phyloP scores from a whole-genome alignment of 192 early-diverging fungal genomes.

The Backusella tuberculispora region DNA sequence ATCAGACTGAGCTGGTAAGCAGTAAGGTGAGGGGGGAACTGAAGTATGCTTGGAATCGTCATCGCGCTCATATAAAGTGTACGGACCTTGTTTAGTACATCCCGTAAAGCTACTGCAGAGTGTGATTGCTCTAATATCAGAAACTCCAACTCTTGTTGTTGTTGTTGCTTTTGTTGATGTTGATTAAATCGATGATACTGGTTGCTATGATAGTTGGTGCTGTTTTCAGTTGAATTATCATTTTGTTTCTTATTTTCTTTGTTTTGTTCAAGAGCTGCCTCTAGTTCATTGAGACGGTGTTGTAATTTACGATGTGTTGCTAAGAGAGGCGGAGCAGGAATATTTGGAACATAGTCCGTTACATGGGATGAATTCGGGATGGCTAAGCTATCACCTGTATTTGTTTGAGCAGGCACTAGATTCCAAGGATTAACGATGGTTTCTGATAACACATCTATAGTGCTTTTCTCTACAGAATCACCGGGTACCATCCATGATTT shows the following conservation, averaged over 20 bases:
- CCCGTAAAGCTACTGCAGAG: slow-evolving; percentile 37
- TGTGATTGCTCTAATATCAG: slow-evolving; percentile 7
- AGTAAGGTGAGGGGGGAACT: slow-evolving; percentile 63
- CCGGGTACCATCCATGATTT: slow-evolving; percentile 4
- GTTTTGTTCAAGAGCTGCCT: slow-evolving; percentile 40
- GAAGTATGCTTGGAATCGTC: slow-evolving; percentile 55
- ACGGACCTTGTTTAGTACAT: slow-evolving; percentile 54
- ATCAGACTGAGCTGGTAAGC: slow-evolving; percentile 73
- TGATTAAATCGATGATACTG: slow-evolving; percentile 43
- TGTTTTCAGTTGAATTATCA: neutral
- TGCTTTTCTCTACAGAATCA: slow-evolving; percentile 13
- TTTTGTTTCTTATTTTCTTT: slow-evolving; percentile 15
- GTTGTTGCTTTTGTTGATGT: slow-evolving; percentile 42
- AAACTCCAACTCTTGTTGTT: neutral
- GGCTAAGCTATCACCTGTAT: slow-evolving; percentile 49
- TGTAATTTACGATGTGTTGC: slow-evolving; percentile 53
- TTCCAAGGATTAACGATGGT: slow-evolving; percentile 52
- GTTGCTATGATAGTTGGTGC: slow-evolving; percentile 15
- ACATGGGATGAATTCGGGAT: slow-evolving; percentile 30
- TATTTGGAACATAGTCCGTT: slow-evolving; percentile 57
- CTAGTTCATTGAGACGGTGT: slow-evolving; percentile 47
- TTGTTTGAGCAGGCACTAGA: slow-evolving; percentile 51
- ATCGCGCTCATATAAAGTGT: slow-evolving; percentile 55
- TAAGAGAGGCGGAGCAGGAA: slow-evolving; percentile 59
- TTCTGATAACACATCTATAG: slow-evolving; percentile 45